phyloP scores from a whole-genome alignment of 768 basidiomycete species.

The Rhodotorula diobovata region DNA sequence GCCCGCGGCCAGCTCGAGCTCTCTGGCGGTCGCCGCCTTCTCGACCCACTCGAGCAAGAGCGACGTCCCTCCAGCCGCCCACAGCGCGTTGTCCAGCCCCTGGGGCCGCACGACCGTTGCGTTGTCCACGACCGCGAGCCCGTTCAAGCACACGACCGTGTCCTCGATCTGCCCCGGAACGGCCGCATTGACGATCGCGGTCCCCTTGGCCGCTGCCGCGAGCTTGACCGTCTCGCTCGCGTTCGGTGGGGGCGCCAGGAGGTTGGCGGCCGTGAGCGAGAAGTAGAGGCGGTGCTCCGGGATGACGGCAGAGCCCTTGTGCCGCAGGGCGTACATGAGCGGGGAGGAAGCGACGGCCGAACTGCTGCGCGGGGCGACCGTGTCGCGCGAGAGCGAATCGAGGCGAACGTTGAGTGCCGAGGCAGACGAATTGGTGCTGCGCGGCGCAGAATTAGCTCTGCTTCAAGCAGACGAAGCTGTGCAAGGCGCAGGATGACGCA shows the following conservation, averaged over 20 bases:
- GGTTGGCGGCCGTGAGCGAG: conserved; percentile 9
- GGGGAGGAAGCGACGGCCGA: neutral
- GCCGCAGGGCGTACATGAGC: conserved; percentile 10
- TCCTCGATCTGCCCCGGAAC: conserved; percentile 5
- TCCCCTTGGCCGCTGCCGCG: neutral
- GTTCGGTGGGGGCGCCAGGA: neutral
- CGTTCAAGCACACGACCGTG: neutral
- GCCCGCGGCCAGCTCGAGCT: conserved; percentile 52
- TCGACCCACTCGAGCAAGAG: conserved; percentile 69
- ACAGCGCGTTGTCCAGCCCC: conserved; percentile 68
- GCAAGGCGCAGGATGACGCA: neutral
- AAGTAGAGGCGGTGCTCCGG: conserved; percentile 20
- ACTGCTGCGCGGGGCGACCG: neutral
- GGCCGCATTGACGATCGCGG: conserved; percentile 12
- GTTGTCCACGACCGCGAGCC: conserved; percentile 3
- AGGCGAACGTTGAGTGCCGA: conserved; percentile 12
- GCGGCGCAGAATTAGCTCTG: no score
- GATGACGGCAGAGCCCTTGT: conserved; percentile 8
- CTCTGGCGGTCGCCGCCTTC: conserved; percentile 60
- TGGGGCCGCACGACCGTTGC: conserved; percentile 21
- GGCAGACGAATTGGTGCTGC: conserved; percentile 11
- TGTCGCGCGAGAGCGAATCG: neutral
- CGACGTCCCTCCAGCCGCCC: conserved; percentile 77
- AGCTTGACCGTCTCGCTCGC: conserved; percentile 1
- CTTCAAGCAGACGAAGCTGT: neutral